A percentile compares a stretch with the other conserved stretches of the same genome.
Conservation (phyloP, 1,284 basidiomycete genomes). For the Trichosporon sp. region DNA sequence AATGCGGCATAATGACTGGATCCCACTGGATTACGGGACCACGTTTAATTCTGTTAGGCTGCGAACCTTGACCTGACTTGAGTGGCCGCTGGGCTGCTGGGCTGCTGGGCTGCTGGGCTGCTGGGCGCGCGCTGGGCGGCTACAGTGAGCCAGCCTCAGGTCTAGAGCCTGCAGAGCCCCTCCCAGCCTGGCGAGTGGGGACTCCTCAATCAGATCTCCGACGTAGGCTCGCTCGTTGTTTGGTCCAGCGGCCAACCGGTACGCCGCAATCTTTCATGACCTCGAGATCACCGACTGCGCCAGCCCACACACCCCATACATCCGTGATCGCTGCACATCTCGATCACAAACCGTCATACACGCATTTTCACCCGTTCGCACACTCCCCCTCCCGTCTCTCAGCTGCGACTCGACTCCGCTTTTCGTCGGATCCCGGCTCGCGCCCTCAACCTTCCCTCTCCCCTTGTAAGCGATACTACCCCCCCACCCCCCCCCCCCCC, state of each 20-base stretch:
- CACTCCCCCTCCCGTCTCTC: not conserved
- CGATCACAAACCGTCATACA: not conserved
- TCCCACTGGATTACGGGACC: not conserved
- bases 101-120: too few species aligned
- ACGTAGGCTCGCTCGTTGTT: conserved; percentile 7
- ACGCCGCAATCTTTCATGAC: conserved; percentile 7
- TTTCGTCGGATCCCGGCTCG: not conserved
- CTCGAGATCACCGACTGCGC: not conserved
- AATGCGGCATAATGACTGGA: not conserved
- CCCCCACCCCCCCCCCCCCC: not conserved
- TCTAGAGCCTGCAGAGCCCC: not conserved
- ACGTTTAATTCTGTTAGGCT: conserved; percentile 3
- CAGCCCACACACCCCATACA: not conserved
- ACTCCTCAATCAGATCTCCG: too few species aligned
- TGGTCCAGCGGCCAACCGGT: conserved; percentile 4
- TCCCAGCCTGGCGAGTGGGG: not conserved
- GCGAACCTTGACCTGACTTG: not conserved
- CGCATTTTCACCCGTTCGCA: not conserved
- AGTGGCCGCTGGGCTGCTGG: too few species aligned
- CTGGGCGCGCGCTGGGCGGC: not conserved
- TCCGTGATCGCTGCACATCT: not conserved
- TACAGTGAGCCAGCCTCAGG: not conserved
- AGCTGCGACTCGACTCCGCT: conserved; percentile 6
- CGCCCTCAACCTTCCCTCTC: not conserved
- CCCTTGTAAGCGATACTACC: not conserved